Base-by-base conservation (phyloP, 306 rosid species). In the Cercis canadensis region DNA sequence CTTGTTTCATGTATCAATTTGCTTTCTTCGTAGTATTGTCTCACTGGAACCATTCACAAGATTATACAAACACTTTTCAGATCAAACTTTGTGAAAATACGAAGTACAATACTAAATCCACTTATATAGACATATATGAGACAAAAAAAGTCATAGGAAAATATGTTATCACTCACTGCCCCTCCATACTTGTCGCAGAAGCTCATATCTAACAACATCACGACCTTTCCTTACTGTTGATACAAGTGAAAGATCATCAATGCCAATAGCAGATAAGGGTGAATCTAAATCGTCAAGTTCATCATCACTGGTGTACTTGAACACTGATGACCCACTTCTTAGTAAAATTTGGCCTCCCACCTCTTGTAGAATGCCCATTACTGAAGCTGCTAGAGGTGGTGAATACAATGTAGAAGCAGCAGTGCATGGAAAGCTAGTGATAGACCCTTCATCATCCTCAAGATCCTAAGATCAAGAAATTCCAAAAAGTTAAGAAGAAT, bases 271-370 rank as follows among this genome's bases (percentile, higher is more conserved):
- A 54, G 87, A 57, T 55, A 89, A 57, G 2, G 97, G 94, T 69
- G 96, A 86, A 86, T 92, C 97, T 65, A 92, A 86, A 69, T 87
- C 90, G 54, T 89, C 94, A 43, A 92, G 94, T 83, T 92, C 97
- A 69, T 89, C 90, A 49, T 92, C 97, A 70, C 92, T 89, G 6
- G 96, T 87, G 59, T 92, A 89, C 73, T 72, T 77, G 6, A 87
- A 81, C 71, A 74, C 75, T 44, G 89, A 80, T 55, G 96, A 80
- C 17, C 88, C 89, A 54, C 83, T 79, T 69, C 65, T 84, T 45
- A 21, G 47, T n/a, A 21, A 75, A 62, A 76, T 16, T 70, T 76
- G 83, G 69, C 73, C 81, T 68, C 89, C 92, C 46, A 70, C 75
- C 73, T 85, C 90, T 78, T 89, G 86, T 18, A 72, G 45, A 80